Conservation (phyloP, 2,329 filamentous ascomycete genomes). For the Talaromyces funiculosus region DNA sequence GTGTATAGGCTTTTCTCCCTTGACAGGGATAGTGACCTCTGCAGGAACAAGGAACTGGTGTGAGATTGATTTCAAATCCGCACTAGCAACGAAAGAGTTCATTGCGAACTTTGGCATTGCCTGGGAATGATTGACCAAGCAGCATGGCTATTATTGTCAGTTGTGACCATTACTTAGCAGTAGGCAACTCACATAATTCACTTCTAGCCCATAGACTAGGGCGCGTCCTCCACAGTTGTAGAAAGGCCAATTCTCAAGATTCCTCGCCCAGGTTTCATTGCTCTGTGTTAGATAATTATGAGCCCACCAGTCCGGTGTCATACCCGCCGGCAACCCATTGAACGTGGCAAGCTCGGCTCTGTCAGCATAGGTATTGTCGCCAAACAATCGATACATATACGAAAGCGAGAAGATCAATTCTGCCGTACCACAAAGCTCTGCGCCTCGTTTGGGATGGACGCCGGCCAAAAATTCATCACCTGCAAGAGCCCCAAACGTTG, state of each 20-base stretch:
- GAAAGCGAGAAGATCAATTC: conserved; percentile 14
- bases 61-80: conserved; percentile 8
- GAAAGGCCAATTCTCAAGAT: conserved; percentile 12
- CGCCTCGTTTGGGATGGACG: conserved; percentile 13
- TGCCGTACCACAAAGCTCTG: conserved; percentile 13
- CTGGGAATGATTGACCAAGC: conserved; percentile 14
- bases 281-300: conserved; percentile 14
- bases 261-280: conserved; percentile 12
- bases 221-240: conserved; percentile 12
- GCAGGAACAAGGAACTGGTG: conserved; percentile 13
- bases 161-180: not conserved
- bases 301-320: conserved; percentile 14
- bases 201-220: conserved; percentile 14
- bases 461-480: conserved; percentile 14
- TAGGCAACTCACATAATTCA: conserved; percentile 10
- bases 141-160: conserved; percentile 13
- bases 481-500: conserved; percentile 12
- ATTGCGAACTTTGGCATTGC: conserved; percentile 14
- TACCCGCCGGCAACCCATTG: conserved; percentile 11
- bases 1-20: conserved; percentile 5
- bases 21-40: conserved; percentile 10
- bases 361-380: conserved; percentile 11
- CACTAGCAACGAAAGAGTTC: conserved; percentile 13
- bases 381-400: conserved; percentile 14
- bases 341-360: conserved; percentile 11